Percentiles rank a stretch among this genome's conserved stretches.
These are phyloP conservation scores for Hyphodiscus hymeniophilus DNA, from an alignment of 495 filamentous ascomycete species.

Conservation along the genomic window DNA sequence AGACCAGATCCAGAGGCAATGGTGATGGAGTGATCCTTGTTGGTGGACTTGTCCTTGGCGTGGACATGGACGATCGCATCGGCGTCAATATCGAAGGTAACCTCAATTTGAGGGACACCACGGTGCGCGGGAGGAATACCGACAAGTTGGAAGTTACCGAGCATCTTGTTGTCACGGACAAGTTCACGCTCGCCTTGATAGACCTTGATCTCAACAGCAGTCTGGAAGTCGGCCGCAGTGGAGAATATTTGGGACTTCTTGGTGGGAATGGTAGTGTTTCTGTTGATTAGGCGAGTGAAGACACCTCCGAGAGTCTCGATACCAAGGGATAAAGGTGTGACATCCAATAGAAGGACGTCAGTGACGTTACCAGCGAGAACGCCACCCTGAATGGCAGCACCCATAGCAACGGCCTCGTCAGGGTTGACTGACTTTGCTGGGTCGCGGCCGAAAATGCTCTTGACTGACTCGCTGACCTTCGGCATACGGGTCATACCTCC, in stretches of 20 bases:
- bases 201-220: slow-evolving; percentile 99
- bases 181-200: slow-evolving; percentile 99
- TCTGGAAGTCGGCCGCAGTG: slow-evolving; percentile 98
- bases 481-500: slow-evolving; percentile 99
- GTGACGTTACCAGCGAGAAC: slow-evolving; percentile 95
- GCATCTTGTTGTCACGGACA: slow-evolving; percentile 96
- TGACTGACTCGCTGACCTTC: slow-evolving; percentile 96
- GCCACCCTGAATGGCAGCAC: slow-evolving; percentile 96
- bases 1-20: slow-evolving; percentile 98
- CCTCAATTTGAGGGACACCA: slow-evolving; percentile 96
- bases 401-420: slow-evolving; percentile 97
- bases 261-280: slow-evolving; percentile 98
- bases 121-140: slow-evolving; percentile 96
- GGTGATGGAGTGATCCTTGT: slow-evolving; percentile 99
- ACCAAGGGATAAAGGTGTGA: slow-evolving; percentile 95
- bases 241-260: slow-evolving; percentile 99
- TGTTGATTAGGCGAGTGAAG: slow-evolving; percentile 98
- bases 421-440: slow-evolving; percentile 99
- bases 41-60: slow-evolving; percentile 98
- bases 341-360: slow-evolving; percentile 91
- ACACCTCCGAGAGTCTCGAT: slow-evolving; percentile 99
- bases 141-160: slow-evolving; percentile 99
- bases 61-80: slow-evolving; percentile 98
- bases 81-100: slow-evolving; percentile 99
- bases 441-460: slow-evolving; percentile 95